Base-by-base conservation (phyloP, 2,329 filamentous ascomycete genomes). In the Simplicillium aogashimaense region DNA sequence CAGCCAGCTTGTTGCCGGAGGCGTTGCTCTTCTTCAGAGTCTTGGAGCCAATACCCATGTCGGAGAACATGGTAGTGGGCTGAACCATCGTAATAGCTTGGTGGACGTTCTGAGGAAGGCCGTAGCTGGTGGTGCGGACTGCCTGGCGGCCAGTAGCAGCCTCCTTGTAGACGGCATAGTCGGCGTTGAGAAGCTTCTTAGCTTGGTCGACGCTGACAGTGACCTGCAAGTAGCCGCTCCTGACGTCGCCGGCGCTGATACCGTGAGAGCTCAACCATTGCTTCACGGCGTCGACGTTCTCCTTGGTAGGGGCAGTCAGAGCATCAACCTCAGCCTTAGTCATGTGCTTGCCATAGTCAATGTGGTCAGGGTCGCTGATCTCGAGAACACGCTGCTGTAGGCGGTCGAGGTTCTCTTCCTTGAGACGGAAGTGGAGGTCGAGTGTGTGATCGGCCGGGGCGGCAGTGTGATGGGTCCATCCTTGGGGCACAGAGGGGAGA, bases 281-380 rank as follows among this genome's bases (percentile, higher is more conserved):
- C 13, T 14, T 12, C 3, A 38, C 37, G 12, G 37, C 20, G 29
- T 14, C 37, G 14, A 38, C 29, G 15, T 8, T 28, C 3, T 10
- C 29, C 11, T 25, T 15, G 15, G 37, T n/a, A 28, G 37, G 37
- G n/a, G 37, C 37, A 20, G 37, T 38, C 20, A 38, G 13, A 18
- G 37, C 37, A 28, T 38, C 37, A 13, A 38, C 12, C n/a, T 38
- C 37, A 5, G 20, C 37, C 37, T 38, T 38, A 25, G 11, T 29
- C 37, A 38, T 29, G 29, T 38, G 37, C 29, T 38, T 38, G 14
- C 37, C 29, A 18, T 38, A 38, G 20, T 38, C 37, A 12, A 29
- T 15, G 29, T 38, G 37, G 7, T 9, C 37, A 14, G 37, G 37
- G 25, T 38, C 25, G 29, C 37, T 38, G 15, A 38, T 38, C n/a